Base-by-base conservation (phyloP, 2,329 filamentous ascomycete species). In the Chaetomiaceae sp. region DNA sequence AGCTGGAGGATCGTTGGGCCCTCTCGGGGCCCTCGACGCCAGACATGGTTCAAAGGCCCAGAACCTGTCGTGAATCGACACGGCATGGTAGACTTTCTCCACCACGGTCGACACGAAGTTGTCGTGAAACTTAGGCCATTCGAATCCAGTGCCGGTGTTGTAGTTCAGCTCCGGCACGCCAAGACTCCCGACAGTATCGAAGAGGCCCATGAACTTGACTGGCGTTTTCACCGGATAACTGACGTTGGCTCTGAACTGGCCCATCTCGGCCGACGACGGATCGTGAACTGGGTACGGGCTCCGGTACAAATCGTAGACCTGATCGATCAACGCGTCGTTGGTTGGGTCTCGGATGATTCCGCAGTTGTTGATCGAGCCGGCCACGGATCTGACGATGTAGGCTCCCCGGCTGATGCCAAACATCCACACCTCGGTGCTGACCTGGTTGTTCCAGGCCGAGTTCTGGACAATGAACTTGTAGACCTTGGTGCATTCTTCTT, bases 341-440 rank as follows among this genome's bases (percentile, higher is more conserved):
- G n/a, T 12, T 22, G 7, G 17, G 39, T 17, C 15, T 27, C 44
- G 42, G 6, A 64, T 34, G 14, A 66, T 62, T 36, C 64, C 64
- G 52, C 62, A 66, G 51, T 65, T 66, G 59, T 66, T 66, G 42
- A 66, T 65, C 62, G 65, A 60, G 1, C 64, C 63, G 1, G 61
- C 64, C 0, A 66, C 61, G 6, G 48, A 62, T 1, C 64, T 58
- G 4, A 62, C 60, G 9, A 61, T 57, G 36, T 58, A 65, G 3
- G 64, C 57, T 14, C 64, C 64, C n/a, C 64, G 54, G 5, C 62
- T 64, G 15, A 62, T 23, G n/a, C 64, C 64, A 31, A 66, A 65
- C 55, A 65, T 55, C 63, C 63, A 65, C 1, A 65, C 37, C 52
- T 65, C 59, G 2, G 20, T 23, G 11, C n/a, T n/a, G 38, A 25